Conservation (phyloP, 768 basidiomycete genomes). For the Tulasnella sp. region DNA sequence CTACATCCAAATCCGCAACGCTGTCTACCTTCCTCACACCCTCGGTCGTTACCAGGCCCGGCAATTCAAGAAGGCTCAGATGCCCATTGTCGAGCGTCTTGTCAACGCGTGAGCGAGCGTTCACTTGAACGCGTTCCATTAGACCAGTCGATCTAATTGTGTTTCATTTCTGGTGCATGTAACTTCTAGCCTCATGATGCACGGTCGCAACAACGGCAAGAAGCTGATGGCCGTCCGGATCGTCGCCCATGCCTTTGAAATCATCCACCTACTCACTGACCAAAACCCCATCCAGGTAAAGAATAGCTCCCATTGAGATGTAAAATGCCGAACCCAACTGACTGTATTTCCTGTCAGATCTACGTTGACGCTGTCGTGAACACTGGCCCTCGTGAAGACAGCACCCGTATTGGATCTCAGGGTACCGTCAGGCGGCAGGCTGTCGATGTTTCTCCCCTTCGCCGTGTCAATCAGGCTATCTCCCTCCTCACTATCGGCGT, state of each 20-base stretch:
- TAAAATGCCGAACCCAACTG: not conserved
- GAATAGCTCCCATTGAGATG: not conserved
- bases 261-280: constrained; percentile 99
- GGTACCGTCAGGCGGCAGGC: constrained; percentile 99
- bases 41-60: constrained; percentile 99
- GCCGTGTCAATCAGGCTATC: constrained; percentile 96
- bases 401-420: constrained; percentile 98
- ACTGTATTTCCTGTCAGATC: constrained; percentile 41
- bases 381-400: constrained; percentile 99
- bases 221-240: constrained; percentile 98
- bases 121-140: not conserved
- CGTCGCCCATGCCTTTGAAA: constrained; percentile 98
- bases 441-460: constrained; percentile 97
- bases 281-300: constrained; percentile 98
- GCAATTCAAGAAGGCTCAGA: constrained; percentile 99
- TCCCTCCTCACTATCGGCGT: constrained; percentile 93
- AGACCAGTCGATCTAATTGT: not conserved
- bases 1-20: constrained; percentile 98
- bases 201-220: constrained; percentile 99
- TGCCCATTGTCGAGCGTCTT: constrained; percentile 99
- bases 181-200: constrained; percentile 88
- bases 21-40: constrained; percentile 96
- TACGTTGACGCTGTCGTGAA: constrained; percentile 98
- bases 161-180: not conserved
- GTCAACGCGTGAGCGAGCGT: constrained; percentile 72